Percentiles rank a stretch among this genome's conserved stretches.
Conservation (phyloP, 805 yeast genomes). For the Wickerhamiella sorbophila region DNA sequence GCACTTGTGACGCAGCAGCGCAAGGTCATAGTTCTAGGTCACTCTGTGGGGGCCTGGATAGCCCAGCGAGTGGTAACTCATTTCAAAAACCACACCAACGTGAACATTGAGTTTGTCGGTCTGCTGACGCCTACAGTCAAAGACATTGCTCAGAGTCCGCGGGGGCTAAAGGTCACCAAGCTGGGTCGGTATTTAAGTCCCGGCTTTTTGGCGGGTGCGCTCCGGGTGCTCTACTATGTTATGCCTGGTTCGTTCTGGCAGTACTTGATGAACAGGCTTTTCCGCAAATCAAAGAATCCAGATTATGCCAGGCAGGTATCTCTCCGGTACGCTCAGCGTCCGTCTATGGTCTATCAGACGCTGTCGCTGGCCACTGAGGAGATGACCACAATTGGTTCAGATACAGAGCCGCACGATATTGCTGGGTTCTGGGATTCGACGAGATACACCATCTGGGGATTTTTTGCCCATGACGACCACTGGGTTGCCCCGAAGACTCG, state of each 20-base stretch:
- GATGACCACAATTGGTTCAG: slow-evolving; percentile 37
- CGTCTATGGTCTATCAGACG: slow-evolving; percentile 38
- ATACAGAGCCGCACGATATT: slow-evolving; percentile 20
- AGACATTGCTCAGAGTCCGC: slow-evolving; percentile 38
- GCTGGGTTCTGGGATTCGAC: slow-evolving; percentile 37
- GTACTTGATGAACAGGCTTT: neutral
- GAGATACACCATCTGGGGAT: slow-evolving; percentile 34
- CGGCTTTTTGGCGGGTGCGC: neutral
- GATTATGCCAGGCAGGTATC: slow-evolving; percentile 5
- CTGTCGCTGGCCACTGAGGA: slow-evolving; percentile 46
- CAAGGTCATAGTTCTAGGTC: slow-evolving; percentile 42
- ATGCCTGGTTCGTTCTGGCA: neutral
- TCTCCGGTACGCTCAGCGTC: slow-evolving; percentile 28
- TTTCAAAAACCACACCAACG: slow-evolving; percentile 14
- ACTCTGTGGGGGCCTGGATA: slow-evolving; percentile 59
- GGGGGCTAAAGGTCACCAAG: slow-evolving; percentile 26
- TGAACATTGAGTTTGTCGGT: slow-evolving; percentile 35
- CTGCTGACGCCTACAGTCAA: slow-evolving; percentile 57
- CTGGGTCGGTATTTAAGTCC: slow-evolving; percentile 17
- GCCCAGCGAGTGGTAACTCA: slow-evolving; percentile 36
- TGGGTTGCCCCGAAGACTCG: slow-evolving; percentile 49
- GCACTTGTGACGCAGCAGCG: slow-evolving; percentile 20
- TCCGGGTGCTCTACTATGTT: slow-evolving; percentile 13
- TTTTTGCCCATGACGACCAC: slow-evolving; percentile 45
- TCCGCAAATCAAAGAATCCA: slow-evolving; percentile 2